A percentile compares a stretch with the other conserved stretches of the same genome.
Evolutionary conservation across 495 filamentous ascomycete genomes (phyloP).

Genomic region (Extremus antarcticus): DNA sequence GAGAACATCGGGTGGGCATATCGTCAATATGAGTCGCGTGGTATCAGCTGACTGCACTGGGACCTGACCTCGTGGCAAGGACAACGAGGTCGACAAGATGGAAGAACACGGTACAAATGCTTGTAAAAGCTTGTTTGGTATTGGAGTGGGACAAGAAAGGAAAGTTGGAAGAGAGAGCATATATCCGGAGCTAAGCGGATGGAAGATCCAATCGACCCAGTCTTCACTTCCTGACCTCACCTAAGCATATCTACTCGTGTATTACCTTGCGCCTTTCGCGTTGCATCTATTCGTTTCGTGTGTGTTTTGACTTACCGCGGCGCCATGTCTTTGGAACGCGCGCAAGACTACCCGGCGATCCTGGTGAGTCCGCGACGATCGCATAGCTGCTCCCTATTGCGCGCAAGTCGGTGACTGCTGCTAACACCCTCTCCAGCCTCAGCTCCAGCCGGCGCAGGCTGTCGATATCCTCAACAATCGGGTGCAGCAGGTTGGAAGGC

Average conservation of each 20-base stretch:
- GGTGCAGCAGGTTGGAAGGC: conserved; percentile 69
- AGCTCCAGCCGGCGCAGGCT: conserved; percentile 70
- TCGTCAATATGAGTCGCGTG: neutral
- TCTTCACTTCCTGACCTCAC: neutral
- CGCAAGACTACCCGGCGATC: conserved; percentile 88
- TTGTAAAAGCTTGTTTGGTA: too few relatives aligned
- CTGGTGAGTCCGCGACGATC: conserved; percentile 56
- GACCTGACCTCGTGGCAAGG: too few relatives aligned
- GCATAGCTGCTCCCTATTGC: neutral
- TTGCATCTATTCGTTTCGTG: neutral
- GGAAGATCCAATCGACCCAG: neutral
- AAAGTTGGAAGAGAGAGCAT: too few relatives aligned
- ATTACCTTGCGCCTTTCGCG: neutral
- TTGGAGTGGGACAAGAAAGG: neutral
- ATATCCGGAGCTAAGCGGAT: neutral
- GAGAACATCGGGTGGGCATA: neutral
- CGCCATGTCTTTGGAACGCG: conserved; percentile 8
- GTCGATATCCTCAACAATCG: conserved; percentile 77
- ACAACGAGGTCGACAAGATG: too few relatives aligned
- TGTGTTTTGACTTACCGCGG: neutral
- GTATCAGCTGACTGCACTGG: too few relatives aligned
- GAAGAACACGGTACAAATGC: too few relatives aligned
- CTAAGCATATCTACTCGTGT: neutral
- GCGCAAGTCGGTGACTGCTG: neutral
- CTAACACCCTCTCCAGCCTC: conserved; percentile 8